phyloP scores from a whole-genome alignment of 345 rosid genomes.

The Physaria fendleri region DNA sequence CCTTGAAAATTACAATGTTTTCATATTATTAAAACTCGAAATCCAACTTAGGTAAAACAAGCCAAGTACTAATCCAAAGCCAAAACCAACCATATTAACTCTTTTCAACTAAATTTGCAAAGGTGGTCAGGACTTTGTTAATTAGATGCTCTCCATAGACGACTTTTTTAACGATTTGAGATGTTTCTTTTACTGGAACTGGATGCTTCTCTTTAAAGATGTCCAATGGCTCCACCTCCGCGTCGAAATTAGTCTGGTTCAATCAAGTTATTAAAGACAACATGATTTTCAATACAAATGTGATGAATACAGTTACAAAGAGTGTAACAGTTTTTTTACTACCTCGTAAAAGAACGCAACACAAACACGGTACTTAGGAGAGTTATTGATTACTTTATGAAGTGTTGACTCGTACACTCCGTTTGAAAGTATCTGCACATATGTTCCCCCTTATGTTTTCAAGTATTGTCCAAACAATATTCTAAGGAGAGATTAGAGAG shows the following conservation, averaged over 20 bases:
- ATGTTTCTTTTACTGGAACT: conserved; percentile 21
- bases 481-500: background rate
- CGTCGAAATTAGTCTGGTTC: conserved; percentile 58
- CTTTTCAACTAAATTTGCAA: conserved; percentile 22
- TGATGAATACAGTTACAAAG: background rate
- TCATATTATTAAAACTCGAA: background rate
- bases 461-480: background rate
- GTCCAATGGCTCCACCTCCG: conserved; percentile 63
- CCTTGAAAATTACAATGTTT: no score
- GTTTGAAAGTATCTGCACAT: conserved; percentile 50
- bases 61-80: background rate
- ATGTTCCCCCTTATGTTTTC: background rate
- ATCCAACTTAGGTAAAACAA: background rate
- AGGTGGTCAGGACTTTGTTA: conserved; percentile 58
- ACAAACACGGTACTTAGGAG: conserved; percentile 44
- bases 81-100: background rate
- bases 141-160: conserved; percentile 72
- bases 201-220: conserved; percentile 38
- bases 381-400: conserved; percentile 52
- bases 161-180: conserved; percentile 36
- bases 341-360: conserved; percentile 73
- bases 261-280: background rate
- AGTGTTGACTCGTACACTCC: conserved; percentile 67
- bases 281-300: background rate
- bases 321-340: background rate